Evolutionary conservation across 768 basidiomycete species (phyloP), one percentile per base, ranked within the genome.

Genomic region (Vararia minispora): DNA sequence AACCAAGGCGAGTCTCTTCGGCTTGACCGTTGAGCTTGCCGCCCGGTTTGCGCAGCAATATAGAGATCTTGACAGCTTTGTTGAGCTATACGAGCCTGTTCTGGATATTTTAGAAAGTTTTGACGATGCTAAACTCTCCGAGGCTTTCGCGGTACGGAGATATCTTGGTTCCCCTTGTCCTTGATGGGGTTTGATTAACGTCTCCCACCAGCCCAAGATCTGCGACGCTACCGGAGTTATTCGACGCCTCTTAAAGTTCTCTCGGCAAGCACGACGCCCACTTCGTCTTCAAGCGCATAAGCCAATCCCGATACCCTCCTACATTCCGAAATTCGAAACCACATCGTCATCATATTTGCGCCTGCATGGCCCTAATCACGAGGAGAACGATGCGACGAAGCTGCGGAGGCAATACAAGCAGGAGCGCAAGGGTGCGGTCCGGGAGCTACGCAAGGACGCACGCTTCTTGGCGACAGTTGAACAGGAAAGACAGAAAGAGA

Each of bases 391-490:
- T 47, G 75, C 78, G 0, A 62, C 79, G 41, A 98, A 97, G 58
- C 61, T 99, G 52, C 80, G 84, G 39, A 72, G 74, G 28, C 76
- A 91, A 55, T 82, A 90, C 66, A 92, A 92, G 63, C 82, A 98
- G 62, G 95, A 98, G 66, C 68, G 74, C 54, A 98, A 97, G 68
- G 92, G 95, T 30, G 95, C 95, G 4, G 90, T 99, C 45, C 69
- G 94, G 32, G 95, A 99, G 56, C 66, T 99, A 37, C 76, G 95
- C 44, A 97, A 97, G 66, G 95, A 99, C 55, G 80, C 89, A 45
- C 71, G 74, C 48, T 99, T 97, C 74, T 66, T 99, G 60, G 89
- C 94, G 8, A 69, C 68, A 21, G 90, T 92, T 54, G 79, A 89
- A 51, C 79, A 87, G 53, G 75, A 79, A 61, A 76, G 80, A 54